These are phyloP conservation scores for Oenanthe sinensis DNA, from an alignment of 129 eudicot genomes.

Conservation along the genomic window DNA sequence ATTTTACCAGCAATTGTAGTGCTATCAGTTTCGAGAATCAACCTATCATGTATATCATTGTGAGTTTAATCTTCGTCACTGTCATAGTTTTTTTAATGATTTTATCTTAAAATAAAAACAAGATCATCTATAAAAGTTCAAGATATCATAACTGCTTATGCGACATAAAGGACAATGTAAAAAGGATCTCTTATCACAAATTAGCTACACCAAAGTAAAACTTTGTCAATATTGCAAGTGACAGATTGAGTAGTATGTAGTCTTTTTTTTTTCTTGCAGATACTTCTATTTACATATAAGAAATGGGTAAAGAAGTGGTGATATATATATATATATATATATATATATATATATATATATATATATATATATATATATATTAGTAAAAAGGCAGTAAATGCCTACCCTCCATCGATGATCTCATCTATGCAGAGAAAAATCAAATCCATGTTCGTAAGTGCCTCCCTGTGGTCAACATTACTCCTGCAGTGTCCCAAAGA, in stretches of 20 bases:
- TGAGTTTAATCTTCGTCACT: not conserved
- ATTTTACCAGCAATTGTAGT: conserved; percentile 75
- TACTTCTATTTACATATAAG: not conserved
- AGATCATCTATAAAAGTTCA: not conserved
- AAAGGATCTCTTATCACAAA: no score
- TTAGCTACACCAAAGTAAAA: no score
- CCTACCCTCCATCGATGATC: conserved; percentile 85
- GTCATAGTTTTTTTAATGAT: no score
- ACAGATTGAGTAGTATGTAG: no score
- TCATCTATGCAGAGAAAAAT: conserved; percentile 82
- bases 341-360: not conserved
- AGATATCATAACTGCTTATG: not conserved
- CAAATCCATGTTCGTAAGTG: conserved; percentile 70
- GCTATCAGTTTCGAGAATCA: conserved; percentile 80
- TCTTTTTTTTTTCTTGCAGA: no score
- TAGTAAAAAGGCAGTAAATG: not conserved
- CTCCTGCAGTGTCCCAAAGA: conserved; percentile 29
- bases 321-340: no score
- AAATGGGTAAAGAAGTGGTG: not conserved
- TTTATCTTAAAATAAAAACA: not conserved
- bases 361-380: no score
- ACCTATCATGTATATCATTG: conserved; percentile 31
- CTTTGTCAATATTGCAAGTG: no score
- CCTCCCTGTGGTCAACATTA: conserved; percentile 78
- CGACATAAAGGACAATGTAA: not conserved